phyloP scores from a whole-genome alignment of 164 flowering plant species.

The Stephania cephalantha region DNA sequence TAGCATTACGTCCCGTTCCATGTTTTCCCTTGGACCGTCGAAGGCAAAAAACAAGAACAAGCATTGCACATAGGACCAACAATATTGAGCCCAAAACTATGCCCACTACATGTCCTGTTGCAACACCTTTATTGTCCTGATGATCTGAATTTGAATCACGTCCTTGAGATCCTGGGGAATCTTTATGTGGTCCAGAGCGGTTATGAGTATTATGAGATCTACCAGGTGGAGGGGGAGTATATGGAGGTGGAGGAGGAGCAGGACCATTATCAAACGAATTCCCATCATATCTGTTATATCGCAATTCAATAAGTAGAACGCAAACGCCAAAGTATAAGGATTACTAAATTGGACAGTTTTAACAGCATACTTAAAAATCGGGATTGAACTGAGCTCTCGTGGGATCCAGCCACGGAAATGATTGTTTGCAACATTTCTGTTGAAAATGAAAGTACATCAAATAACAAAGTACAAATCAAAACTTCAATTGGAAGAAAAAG shows the following conservation, averaged over 20 bases:
- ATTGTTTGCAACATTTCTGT: conserved; percentile 86
- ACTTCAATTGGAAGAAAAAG: background rate
- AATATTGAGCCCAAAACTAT: conserved; percentile 48
- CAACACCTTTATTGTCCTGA: conserved; percentile 30
- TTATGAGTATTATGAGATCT: conserved; percentile 36
- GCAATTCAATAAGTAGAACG: conserved; percentile 9
- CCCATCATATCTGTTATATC: conserved; percentile 59
- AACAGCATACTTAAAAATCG: conserved; percentile 56
- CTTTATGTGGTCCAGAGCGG: conserved; percentile 31
- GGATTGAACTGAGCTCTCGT: conserved; percentile 51
- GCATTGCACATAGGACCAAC: conserved; percentile 28
- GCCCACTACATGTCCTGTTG: conserved; percentile 55
- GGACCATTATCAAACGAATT: conserved; percentile 78
- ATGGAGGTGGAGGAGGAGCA: conserved; percentile 90
- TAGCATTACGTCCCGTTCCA: conserved; percentile 31
- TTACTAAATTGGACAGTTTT: background rate
- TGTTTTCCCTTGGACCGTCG: conserved; percentile 30
- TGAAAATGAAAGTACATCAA: conserved; percentile 13
- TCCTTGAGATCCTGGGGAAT: conserved; percentile 25
- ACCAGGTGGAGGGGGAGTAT: conserved; percentile 64
- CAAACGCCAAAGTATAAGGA: conserved; percentile 8
- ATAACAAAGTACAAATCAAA: conserved; percentile 8
- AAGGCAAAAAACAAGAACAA: conserved; percentile 51
- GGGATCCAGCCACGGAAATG: conserved; percentile 90
- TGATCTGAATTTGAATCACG: conserved; percentile 21